Conservation (phyloP, 1,139 yeast genomes). For the Suhomyces panamericanus region DNA sequence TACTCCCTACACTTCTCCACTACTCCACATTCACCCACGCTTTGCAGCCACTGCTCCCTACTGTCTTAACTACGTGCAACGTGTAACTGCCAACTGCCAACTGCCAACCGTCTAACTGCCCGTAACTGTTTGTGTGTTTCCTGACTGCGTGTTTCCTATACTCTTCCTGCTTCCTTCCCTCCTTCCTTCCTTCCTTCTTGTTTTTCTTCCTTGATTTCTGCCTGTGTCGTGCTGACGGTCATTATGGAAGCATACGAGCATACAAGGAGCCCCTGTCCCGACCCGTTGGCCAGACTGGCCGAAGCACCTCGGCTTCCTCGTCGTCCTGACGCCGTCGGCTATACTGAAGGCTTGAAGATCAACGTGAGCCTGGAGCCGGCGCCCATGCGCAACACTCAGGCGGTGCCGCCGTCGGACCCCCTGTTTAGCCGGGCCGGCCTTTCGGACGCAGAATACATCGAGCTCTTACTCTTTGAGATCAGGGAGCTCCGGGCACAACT, state of each 20-base stretch:
- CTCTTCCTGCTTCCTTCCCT: neutral
- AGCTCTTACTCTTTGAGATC: conserved; percentile 39
- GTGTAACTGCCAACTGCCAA: no score
- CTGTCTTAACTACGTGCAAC: no score
- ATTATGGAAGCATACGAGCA: neutral
- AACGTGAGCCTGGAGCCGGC: neutral
- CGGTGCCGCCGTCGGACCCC: conserved; percentile 38
- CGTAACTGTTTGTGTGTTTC: no score
- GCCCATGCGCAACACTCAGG: conserved; percentile 3
- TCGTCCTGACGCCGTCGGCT: neutral
- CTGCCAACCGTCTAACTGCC: no score
- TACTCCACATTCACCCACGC: neutral
- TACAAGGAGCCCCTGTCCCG: neutral
- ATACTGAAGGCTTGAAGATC: neutral
- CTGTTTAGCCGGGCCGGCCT: conserved; percentile 34
- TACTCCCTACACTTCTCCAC: neutral
- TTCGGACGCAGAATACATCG: conserved; percentile 36
- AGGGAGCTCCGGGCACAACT: conserved; percentile 28
- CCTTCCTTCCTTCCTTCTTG: neutral
- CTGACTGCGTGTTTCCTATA: neutral
- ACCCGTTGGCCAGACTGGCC: neutral
- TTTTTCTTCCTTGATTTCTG: neutral
- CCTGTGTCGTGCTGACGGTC: neutral
- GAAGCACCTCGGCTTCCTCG: neutral
- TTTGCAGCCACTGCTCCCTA: no score